Base-by-base conservation (phyloP, 1,139 yeast species). In the Geotrichum klebahnii region DNA sequence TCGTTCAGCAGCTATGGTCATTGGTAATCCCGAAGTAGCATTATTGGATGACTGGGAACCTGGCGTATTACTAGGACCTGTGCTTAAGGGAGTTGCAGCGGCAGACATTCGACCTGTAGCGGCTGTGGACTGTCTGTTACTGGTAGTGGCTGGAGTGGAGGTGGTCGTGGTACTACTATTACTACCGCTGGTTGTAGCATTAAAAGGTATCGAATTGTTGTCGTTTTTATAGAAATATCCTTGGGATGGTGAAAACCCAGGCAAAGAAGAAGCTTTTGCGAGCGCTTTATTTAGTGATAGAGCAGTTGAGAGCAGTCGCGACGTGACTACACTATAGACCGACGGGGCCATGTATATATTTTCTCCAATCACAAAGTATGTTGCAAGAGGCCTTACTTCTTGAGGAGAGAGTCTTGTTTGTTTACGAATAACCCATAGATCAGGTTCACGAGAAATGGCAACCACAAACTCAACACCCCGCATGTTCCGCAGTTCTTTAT, bases 281-380 rank as follows among this genome's bases (percentile, higher is more conserved):
- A 68, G 54, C 0, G 70, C 68, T 39, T 61, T 58, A 12, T 58
- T 59, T 31, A 69, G 54, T 17, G 62, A 53, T 41, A 55, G 56
- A 16, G 65, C 57, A 1, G 70, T 64, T 19, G 69, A 63, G 53
- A 79, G 66, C 48, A 82, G 61, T 48, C 89, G 67, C 46, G 82
- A 78, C 14, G 79, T 74, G 1, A 82, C 68, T 3, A 82, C 72
- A 14, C 79, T 73, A 57, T 77, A 75, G 1, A 80, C 72, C 3
- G 75, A 65, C 0, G 97, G 97, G 0, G 97, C 85, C 79, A 87
- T 94, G 69, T 90, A 92, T 3, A 92, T 84, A 61, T 88, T 89
- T 23, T 96, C 95, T 3, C 96, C 96, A 35, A 89, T 80, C 40
- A 90, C 82, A 66, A 87, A 90, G 68, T 85, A 92, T 59, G 88